Conservation (phyloP, 2,329 filamentous ascomycete genomes). For the Emmonsia crescens region DNA sequence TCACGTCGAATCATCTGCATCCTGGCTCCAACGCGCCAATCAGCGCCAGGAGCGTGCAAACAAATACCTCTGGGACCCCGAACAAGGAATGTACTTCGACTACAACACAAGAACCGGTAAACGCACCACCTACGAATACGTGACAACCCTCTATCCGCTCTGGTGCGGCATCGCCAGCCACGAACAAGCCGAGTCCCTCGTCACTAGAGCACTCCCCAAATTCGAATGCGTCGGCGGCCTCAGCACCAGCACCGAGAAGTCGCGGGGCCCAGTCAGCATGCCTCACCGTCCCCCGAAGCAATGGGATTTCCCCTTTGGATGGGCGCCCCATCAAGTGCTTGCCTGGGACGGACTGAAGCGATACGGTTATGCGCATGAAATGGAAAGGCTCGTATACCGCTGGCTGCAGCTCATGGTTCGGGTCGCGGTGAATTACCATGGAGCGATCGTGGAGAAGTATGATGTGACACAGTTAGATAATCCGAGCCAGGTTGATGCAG, state of each 20-base stretch:
- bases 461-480: conserved; percentile 74
- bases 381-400: conserved; percentile 51
- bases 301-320: conserved; percentile 85
- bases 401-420: conserved; percentile 40
- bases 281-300: conserved; percentile 72
- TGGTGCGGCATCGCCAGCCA: conserved; percentile 74
- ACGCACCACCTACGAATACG: conserved; percentile 67
- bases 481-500: conserved; percentile 72
- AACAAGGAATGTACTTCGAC: conserved; percentile 50
- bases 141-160: conserved; percentile 79
- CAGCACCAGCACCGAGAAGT: conserved; percentile 70
- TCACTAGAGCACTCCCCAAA: conserved; percentile 61
- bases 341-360: conserved; percentile 76
- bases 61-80: conserved; percentile 69
- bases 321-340: conserved; percentile 85
- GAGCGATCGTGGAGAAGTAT: conserved; percentile 60
- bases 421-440: conserved; percentile 89
- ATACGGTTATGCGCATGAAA: conserved; percentile 71
- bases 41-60: conserved; percentile 65
- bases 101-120: conserved; percentile 67
- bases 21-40: conserved; percentile 70
- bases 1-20: conserved; percentile 61
- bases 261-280: conserved; percentile 55
- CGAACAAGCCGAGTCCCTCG: conserved; percentile 62
- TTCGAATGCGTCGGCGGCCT: conserved; percentile 72